These are phyloP conservation scores for Glaciozyma martinii DNA, from an alignment of 768 basidiomycete species.

Conservation along the genomic window DNA sequence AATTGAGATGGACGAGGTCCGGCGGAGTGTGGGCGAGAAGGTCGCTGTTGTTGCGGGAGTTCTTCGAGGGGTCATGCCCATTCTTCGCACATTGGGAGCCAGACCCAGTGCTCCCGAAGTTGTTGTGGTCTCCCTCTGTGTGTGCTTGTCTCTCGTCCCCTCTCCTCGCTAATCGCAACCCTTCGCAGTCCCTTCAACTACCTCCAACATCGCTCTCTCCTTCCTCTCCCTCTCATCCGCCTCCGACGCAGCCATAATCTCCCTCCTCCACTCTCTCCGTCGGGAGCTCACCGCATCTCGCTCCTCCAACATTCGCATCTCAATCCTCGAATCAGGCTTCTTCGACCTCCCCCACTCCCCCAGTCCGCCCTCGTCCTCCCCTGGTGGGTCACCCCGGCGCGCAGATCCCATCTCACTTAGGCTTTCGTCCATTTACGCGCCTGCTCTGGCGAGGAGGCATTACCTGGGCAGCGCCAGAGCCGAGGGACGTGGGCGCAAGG, in stretches of 20 bases:
- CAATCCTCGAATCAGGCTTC: slow-evolving; percentile 19
- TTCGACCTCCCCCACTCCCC: neutral
- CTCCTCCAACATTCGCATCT: neutral
- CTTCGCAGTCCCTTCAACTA: slow-evolving; percentile 13
- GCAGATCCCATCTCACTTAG: slow-evolving; percentile 15
- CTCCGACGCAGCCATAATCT: slow-evolving; percentile 8
- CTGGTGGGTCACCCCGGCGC: neutral
- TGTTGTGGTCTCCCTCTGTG: slow-evolving; percentile 16
- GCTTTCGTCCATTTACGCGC: slow-evolving; percentile 19
- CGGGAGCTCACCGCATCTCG: slow-evolving; percentile 20
- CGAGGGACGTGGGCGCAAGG: neutral
- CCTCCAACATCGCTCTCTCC: slow-evolving; percentile 16
- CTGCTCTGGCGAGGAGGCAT: neutral
- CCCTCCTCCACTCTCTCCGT: slow-evolving; percentile 27
- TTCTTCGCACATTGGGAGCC: slow-evolving; percentile 17
- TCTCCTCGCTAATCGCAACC: neutral
- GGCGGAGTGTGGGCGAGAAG: slow-evolving; percentile 11
- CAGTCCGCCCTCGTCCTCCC: neutral
- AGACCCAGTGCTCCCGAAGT: slow-evolving; percentile 13
- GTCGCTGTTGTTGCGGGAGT: slow-evolving; percentile 16
- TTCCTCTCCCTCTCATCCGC: slow-evolving; percentile 26
- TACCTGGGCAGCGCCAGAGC: neutral
- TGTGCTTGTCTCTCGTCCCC: neutral
- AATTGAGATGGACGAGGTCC: slow-evolving; percentile 5
- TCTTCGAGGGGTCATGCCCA: slow-evolving; percentile 25